phyloP scores from a whole-genome alignment of 1,139 yeast species.

The Groenewaldozyma auringiensis region DNA sequence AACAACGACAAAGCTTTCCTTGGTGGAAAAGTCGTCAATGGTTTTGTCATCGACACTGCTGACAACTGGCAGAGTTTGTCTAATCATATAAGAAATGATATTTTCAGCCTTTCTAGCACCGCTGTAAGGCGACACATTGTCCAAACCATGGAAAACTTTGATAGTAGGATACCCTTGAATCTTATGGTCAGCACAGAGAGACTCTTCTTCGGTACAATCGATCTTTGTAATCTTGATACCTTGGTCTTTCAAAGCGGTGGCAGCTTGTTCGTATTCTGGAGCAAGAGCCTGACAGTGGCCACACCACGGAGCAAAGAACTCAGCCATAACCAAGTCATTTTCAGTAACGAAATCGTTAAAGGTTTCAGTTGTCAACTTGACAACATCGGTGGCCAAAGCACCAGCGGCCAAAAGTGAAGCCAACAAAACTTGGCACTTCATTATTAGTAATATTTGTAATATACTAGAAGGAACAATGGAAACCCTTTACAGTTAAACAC shows the following conservation, averaged over 20 bases:
- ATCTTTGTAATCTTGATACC: conserved; percentile 78
- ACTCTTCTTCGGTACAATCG: conserved; percentile 85
- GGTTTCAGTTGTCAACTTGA: conserved; percentile 46
- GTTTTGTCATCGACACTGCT: conserved; percentile 43
- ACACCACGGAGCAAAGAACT: conserved; percentile 99
- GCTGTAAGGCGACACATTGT: conserved; percentile 45
- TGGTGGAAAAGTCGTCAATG: conserved; percentile 40
- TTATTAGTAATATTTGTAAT: no score
- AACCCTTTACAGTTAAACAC: no score
- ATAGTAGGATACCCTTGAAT: conserved; percentile 90
- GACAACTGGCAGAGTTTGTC: conserved; percentile 79
- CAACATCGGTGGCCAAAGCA: conserved; percentile 81
- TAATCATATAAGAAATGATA: conserved; percentile 70
- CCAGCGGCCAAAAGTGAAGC: conserved; percentile 46
- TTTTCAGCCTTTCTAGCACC: conserved; percentile 82
- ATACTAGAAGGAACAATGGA: no score
- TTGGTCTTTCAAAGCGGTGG: conserved; percentile 58
- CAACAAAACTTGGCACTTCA: conserved; percentile 1
- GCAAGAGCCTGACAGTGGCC: conserved; percentile 95
- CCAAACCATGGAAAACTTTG: conserved; percentile 69
- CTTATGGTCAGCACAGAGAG: conserved; percentile 65
- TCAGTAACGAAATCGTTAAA: conserved; percentile 60
- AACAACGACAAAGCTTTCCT: conserved; percentile 50
- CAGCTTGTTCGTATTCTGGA: conserved; percentile 85
- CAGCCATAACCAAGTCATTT: conserved; percentile 81